Evolutionary conservation across 164 flowering plant species (phyloP).

Genomic region (Chimonanthus praecox): DNA sequence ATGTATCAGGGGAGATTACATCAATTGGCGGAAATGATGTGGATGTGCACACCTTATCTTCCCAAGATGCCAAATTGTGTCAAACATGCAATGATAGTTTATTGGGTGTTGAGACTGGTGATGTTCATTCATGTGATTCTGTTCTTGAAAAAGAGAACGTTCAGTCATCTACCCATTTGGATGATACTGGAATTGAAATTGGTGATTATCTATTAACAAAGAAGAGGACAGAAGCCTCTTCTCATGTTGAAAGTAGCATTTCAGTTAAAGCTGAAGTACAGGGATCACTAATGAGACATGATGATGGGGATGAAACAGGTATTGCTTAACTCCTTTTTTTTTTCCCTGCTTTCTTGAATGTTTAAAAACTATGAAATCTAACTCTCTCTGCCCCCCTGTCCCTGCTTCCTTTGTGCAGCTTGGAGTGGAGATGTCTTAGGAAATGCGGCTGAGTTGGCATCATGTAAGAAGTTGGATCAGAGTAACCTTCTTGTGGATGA

Average conservation of each 20-base stretch:
- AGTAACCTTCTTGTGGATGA: conserved; percentile 12
- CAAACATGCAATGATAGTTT: not conserved
- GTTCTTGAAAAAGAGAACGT: conserved; percentile 16
- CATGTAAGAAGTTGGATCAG: not conserved
- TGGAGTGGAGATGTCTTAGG: not conserved
- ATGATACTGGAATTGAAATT: conserved; percentile 16
- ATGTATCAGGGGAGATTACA: not conserved
- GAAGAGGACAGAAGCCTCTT: conserved; percentile 14
- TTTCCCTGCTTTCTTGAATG: not conserved
- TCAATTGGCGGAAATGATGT: not conserved
- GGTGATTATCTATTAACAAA: conserved; percentile 13
- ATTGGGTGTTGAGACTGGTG: conserved; percentile 8
- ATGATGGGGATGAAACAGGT: conserved; percentile 25
- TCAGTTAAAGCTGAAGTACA: not conserved
- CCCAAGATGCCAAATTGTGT: conserved; percentile 3
- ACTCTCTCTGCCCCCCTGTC: not conserved
- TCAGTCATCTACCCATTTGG: conserved; percentile 10
- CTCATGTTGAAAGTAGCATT: conserved; percentile 5
- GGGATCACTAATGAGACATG: conserved; percentile 4
- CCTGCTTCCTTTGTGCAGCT: not conserved
- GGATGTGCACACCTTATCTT: conserved; percentile 11
- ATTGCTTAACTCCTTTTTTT: not conserved
- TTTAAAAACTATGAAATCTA: not conserved
- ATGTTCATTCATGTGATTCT: conserved; percentile 5
- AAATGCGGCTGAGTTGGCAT: not conserved